A percentile compares a stretch with the other conserved stretches of the same genome.
phyloP scores from a whole-genome alignment of 2,329 filamentous ascomycete genomes.

The Calonectria leucothoes region DNA sequence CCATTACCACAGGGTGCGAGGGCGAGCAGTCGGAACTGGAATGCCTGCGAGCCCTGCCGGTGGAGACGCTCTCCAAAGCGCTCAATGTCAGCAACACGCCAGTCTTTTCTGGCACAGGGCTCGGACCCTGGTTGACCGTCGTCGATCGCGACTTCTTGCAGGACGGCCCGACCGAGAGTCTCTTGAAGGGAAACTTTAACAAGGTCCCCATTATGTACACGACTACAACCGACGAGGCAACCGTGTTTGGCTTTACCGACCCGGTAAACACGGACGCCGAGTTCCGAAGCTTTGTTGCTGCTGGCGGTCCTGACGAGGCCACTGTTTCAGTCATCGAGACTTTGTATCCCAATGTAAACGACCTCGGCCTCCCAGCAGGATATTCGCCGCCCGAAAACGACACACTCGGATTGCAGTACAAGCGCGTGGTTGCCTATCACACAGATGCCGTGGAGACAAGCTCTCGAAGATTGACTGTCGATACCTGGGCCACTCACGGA shows the following conservation, averaged over 20 bases:
- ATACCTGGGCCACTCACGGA: constrained; percentile 1
- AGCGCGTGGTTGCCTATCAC: constrained; percentile 1
- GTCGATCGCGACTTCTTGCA: constrained; percentile 5
- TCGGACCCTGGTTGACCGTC: constrained; percentile 1
- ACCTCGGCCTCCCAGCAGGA: not conserved
- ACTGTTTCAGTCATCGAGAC: not conserved
- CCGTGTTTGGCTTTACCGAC: not conserved
- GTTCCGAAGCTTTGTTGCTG: not conserved
- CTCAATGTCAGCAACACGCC: not conserved
- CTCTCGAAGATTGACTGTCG: not conserved
- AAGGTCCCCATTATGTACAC: constrained; percentile 5
- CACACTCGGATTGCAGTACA: not conserved
- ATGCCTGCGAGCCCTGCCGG: not conserved
- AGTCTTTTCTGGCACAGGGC: not conserved
- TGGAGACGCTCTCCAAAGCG: not conserved
- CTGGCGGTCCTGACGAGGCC: not conserved
- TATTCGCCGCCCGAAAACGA: not conserved
- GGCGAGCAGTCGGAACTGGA: not conserved
- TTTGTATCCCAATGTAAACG: constrained; percentile 3
- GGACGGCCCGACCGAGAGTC: not conserved
- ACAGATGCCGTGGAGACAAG: constrained; percentile 2
- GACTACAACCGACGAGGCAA: not conserved
- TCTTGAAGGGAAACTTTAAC: constrained; percentile 4
- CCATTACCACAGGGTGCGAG: not conserved
- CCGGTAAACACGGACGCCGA: not conserved